Evolutionary conservation across 1,284 basidiomycete genomes (phyloP).

Genomic region (Cryptococcus sp.): DNA sequence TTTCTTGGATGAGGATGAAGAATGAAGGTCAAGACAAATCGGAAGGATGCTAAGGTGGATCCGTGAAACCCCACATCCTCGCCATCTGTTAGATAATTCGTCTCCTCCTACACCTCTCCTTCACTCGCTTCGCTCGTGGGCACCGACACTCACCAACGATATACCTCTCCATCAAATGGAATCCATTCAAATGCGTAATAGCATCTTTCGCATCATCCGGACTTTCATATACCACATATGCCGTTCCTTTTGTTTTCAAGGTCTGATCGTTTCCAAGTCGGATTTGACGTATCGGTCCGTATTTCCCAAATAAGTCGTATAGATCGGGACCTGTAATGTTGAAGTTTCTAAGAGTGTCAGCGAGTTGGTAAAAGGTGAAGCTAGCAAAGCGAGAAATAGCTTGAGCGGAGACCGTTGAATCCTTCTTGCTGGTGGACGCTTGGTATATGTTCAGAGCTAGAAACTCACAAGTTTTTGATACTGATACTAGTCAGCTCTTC

Average conservation of each 20-base stretch:
- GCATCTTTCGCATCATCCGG: conserved; percentile 82
- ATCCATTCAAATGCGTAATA: conserved; percentile 92
- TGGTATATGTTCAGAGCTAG: too few species aligned
- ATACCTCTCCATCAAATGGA: conserved; percentile 96
- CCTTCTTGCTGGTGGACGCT: too few species aligned
- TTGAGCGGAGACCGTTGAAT: too few species aligned
- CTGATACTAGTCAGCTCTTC: conserved; percentile 14
- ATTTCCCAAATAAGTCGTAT: conserved; percentile 96
- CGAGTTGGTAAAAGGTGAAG: too few species aligned
- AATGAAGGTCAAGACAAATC: too few species aligned
- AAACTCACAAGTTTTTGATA: conserved; percentile 46
- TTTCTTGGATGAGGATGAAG: too few species aligned
- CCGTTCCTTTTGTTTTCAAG: conserved; percentile 88
- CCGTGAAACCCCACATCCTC: too few species aligned
- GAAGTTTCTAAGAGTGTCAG: conserved; percentile 60
- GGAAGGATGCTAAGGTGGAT: too few species aligned
- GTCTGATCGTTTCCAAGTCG: conserved; percentile 77
- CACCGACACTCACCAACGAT: conserved; percentile 60
- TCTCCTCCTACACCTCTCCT: neutral
- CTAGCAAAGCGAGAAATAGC: too few species aligned
- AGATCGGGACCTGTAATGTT: conserved; percentile 84
- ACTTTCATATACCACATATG: conserved; percentile 66
- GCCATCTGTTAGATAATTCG: too few species aligned
- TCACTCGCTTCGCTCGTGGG: neutral
- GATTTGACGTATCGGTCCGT: conserved; percentile 94